phyloP scores from a whole-genome alignment of 371 early-diverging fungal species.

The Saksenaea oblongispora region DNA sequence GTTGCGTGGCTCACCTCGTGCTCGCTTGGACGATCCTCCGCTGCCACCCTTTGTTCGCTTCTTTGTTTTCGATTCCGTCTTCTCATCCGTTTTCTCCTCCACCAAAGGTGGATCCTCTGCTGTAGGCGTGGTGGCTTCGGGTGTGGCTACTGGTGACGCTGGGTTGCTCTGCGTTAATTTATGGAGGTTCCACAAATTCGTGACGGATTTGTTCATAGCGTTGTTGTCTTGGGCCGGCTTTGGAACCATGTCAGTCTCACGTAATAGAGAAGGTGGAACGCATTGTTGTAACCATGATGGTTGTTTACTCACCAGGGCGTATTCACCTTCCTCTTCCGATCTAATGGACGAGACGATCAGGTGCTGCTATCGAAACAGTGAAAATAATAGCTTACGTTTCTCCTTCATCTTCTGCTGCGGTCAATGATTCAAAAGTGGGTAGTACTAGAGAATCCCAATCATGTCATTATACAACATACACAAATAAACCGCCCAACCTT shows the following conservation, averaged over 20 bases:
- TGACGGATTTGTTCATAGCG: conserved; percentile 76
- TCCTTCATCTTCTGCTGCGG: conserved; percentile 1
- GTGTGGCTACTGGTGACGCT: conserved; percentile 18
- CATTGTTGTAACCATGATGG: conserved; percentile 2
- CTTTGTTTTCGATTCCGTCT: conserved; percentile 31
- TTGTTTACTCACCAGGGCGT: conserved; percentile 43
- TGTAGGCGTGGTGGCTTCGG: conserved; percentile 17
- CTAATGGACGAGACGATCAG: conserved; percentile 14
- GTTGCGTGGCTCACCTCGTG: conserved; percentile 24
- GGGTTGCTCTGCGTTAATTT: conserved; percentile 19
- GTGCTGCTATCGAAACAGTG: conserved; percentile 2
- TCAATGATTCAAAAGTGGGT: conserved; percentile 12
- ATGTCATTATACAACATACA: background rate
- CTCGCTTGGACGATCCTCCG: conserved; percentile 29
- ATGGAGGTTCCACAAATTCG: conserved; percentile 64
- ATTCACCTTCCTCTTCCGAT: conserved; percentile 38
- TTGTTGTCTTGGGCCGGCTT: conserved; percentile 61
- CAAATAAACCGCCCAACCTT: conserved; percentile 23
- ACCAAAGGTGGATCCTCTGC: conserved; percentile 8
- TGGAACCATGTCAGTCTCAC: conserved; percentile 13
- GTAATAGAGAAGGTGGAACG: conserved; percentile 8
- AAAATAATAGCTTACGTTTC: conserved; percentile 11
- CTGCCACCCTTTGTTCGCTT: conserved; percentile 42
- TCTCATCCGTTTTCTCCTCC: conserved; percentile 13
- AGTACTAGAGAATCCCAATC: conserved; percentile 5